Conservation (phyloP, 129 eudicot species). For the Centrapalus pauciflorus region DNA sequence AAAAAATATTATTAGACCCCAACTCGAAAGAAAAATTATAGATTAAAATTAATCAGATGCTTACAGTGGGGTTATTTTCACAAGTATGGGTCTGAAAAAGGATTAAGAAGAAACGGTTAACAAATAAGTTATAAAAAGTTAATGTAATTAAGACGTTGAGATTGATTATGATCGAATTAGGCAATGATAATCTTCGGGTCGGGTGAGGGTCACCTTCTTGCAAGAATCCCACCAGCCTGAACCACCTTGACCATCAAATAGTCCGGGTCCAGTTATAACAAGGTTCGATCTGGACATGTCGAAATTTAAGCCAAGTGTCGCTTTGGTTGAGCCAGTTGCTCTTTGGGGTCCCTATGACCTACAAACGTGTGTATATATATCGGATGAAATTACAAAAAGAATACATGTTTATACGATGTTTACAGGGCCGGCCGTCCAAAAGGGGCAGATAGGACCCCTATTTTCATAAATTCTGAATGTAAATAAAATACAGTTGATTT, state of each 20-base stretch:
- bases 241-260: conserved; percentile 17
- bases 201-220: neutral
- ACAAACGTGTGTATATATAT: neutral
- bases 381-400: too few relatives aligned
- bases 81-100: conserved; percentile 4
- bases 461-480: too few relatives aligned
- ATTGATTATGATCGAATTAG: neutral
- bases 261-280: conserved; percentile 23
- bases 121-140: neutral
- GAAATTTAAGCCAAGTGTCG: conserved; percentile 25
- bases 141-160: too few relatives aligned
- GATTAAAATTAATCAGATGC: neutral
- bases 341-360: conserved; percentile 28
- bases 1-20: too few relatives aligned
- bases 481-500: too few relatives aligned
- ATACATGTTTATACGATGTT: too few relatives aligned
- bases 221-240: conserved; percentile 18
- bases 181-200: neutral
- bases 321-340: conserved; percentile 6
- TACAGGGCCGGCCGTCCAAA: too few relatives aligned
- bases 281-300: conserved; percentile 23
- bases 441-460: too few relatives aligned
- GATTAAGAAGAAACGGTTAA: too few relatives aligned
- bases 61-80: conserved; percentile 15
- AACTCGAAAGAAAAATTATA: neutral